A percentile compares a stretch with the other conserved stretches of the same genome.
Conservation (phyloP, 2,329 filamentous ascomycete genomes). For the Setomelanomma holmii region DNA sequence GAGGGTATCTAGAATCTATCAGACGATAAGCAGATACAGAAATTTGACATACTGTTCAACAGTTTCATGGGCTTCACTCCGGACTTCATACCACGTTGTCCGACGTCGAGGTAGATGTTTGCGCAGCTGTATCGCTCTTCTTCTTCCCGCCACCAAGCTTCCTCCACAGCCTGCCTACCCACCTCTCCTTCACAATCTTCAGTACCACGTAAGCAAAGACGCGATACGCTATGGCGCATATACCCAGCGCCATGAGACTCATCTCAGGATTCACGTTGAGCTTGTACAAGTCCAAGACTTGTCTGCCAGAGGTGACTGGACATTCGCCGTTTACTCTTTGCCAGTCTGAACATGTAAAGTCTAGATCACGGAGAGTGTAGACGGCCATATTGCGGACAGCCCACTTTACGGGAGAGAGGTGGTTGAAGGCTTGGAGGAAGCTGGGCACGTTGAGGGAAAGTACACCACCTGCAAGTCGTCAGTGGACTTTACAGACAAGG, state of each 20-base stretch:
- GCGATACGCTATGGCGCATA: slow-evolving; percentile 70
- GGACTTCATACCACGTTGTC: neutral
- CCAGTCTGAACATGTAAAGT: slow-evolving; percentile 68
- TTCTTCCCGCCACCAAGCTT: slow-evolving; percentile 28
- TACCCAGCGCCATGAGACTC: slow-evolving; percentile 69
- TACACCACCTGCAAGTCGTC: slow-evolving; percentile 65
- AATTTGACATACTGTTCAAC: neutral
- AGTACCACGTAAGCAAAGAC: slow-evolving; percentile 67
- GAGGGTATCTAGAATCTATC: neutral
- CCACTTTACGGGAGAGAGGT: slow-evolving; percentile 75
- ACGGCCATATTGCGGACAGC: slow-evolving; percentile 70
- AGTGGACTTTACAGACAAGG: slow-evolving; percentile 10
- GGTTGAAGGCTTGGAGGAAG: slow-evolving; percentile 72
- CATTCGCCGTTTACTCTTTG: slow-evolving; percentile 70
- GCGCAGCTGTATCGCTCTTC: neutral
- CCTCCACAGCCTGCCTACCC: slow-evolving; percentile 49
- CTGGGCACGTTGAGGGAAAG: slow-evolving; percentile 73
- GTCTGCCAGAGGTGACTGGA: slow-evolving; percentile 68
- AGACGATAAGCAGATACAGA: neutral
- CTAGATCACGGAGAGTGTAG: slow-evolving; percentile 66
- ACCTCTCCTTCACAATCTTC: slow-evolving; percentile 62
- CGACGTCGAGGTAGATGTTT: neutral
- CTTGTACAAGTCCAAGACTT: slow-evolving; percentile 72
- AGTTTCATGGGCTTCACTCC: neutral
- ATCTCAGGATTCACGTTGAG: slow-evolving; percentile 67